Conservation (phyloP, 192 early-diverging fungal species). For the Linnemannia exigua region DNA sequence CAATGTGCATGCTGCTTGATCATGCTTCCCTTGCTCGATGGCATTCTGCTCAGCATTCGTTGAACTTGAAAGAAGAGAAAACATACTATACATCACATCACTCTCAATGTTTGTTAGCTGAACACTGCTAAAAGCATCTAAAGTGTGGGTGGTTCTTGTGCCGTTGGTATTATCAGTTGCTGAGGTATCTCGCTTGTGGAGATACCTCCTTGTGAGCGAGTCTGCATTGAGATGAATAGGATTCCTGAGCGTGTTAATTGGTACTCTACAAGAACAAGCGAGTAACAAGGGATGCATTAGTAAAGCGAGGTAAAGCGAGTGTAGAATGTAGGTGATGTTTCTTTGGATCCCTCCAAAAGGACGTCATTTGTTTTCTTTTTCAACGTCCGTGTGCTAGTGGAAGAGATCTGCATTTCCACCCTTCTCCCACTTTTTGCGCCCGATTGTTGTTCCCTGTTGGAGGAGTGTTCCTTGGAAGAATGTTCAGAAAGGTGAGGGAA, state of each 20-base stretch:
- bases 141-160: neutral
- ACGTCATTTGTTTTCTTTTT: neutral
- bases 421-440: neutral
- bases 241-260: slow-evolving; percentile 7
- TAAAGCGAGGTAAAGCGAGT: neutral
- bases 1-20: neutral
- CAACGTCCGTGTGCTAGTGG: neutral
- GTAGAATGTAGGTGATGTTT: neutral
- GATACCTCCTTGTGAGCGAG: slow-evolving; percentile 22
- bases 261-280: slow-evolving; percentile 1
- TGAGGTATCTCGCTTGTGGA: slow-evolving; percentile 20
- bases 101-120: slow-evolving; percentile 16
- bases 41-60: neutral
- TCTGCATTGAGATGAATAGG: slow-evolving; percentile 22
- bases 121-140: neutral
- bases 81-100: slow-evolving; percentile 53
- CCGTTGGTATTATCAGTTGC: neutral
- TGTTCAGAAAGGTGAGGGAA: neutral
- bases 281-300: neutral
- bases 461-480: neutral
- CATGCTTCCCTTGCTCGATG: neutral
- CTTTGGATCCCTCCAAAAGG: neutral
- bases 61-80: neutral
- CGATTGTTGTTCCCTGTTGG: neutral
- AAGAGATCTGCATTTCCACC: neutral